phyloP scores from a whole-genome alignment of 768 basidiomycete genomes.

The Leccinum boreale region DNA sequence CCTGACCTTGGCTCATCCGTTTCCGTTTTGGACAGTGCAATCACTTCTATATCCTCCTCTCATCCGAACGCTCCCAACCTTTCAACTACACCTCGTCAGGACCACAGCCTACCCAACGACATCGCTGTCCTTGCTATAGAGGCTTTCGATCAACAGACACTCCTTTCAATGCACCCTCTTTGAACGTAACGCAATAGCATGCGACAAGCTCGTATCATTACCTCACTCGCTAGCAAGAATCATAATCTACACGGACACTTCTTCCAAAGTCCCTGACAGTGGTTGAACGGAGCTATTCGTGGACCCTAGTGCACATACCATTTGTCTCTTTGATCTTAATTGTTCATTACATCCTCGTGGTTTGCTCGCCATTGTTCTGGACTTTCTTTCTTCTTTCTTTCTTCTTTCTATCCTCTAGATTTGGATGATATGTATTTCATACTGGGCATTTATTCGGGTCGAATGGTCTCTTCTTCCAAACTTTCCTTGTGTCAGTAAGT shows the following conservation, averaged over 20 bases:
- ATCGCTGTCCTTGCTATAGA: background rate
- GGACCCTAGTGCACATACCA: conserved; percentile 2
- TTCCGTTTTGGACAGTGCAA: background rate
- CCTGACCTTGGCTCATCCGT: background rate
- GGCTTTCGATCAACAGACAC: background rate
- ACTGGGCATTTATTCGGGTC: background rate
- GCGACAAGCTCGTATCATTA: background rate
- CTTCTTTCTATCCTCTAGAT: background rate
- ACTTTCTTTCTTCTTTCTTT: background rate
- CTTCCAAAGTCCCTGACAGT: background rate
- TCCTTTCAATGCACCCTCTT: background rate
- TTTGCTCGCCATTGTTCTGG: background rate
- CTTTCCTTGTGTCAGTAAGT: background rate
- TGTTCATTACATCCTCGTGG: background rate
- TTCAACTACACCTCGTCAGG: background rate
- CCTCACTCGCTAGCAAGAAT: conserved; percentile 6
- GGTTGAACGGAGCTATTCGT: background rate
- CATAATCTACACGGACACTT: conserved; percentile 10
- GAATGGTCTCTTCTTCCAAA: background rate
- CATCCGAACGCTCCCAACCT: background rate
- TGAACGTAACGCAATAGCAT: background rate
- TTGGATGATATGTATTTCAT: background rate
- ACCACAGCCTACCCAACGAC: background rate
- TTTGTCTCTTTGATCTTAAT: background rate
- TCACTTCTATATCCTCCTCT: background rate